Evolutionary conservation across 768 basidiomycete genomes (phyloP).

Genomic region (Suillus occidentalis): DNA sequence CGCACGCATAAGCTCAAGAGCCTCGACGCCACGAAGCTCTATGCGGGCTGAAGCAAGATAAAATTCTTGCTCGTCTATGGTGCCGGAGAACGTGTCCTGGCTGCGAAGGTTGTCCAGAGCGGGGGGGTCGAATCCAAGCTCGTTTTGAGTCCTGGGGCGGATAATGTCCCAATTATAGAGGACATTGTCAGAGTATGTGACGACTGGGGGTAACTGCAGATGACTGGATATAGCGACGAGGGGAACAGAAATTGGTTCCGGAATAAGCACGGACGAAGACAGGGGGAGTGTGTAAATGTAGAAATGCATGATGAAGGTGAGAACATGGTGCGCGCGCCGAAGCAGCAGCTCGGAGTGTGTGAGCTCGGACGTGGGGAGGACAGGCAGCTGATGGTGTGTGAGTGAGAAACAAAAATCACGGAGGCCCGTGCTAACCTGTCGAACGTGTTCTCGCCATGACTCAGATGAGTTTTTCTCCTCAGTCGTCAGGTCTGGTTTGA

Average conservation of each 20-base stretch:
- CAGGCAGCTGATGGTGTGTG: slow-evolving; percentile 45
- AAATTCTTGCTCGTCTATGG: slow-evolving; percentile 81
- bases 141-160: slow-evolving; percentile 32
- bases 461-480: slow-evolving; percentile 43
- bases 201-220: slow-evolving; percentile 80
- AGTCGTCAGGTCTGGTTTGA: slow-evolving; percentile 40
- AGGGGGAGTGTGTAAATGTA: slow-evolving; percentile 69
- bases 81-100: slow-evolving; percentile 73
- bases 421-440: slow-evolving; percentile 39
- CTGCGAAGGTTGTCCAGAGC: slow-evolving; percentile 60
- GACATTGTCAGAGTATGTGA: slow-evolving; percentile 91
- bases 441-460: slow-evolving; percentile 53
- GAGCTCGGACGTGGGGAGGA: slow-evolving; percentile 48
- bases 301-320: slow-evolving; percentile 73
- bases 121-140: slow-evolving; percentile 22
- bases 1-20: slow-evolving; percentile 80
- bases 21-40: slow-evolving; percentile 82
- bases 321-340: slow-evolving; percentile 71
- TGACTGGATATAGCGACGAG: slow-evolving; percentile 66
- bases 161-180: slow-evolving; percentile 75
- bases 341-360: slow-evolving; percentile 53
- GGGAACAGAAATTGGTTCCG: slow-evolving; percentile 69
- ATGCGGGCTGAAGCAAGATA: slow-evolving; percentile 85
- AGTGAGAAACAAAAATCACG: background rate
- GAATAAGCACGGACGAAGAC: slow-evolving; percentile 58